Evolutionary conservation across 257 asterid genomes (phyloP).

Genomic region (Salvia splendens): DNA sequence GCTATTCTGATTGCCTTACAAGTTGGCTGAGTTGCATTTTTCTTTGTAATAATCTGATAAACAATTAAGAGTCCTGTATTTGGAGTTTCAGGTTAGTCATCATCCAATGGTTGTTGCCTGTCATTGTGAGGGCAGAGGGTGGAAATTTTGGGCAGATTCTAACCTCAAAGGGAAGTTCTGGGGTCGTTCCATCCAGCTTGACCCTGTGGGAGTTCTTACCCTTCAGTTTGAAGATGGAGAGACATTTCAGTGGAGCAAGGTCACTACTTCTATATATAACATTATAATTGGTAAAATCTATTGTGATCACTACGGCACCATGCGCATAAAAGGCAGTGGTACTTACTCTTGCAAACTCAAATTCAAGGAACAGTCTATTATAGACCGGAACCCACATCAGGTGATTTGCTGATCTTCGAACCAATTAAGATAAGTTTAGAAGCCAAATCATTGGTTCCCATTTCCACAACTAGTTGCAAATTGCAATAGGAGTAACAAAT

Average conservation of each 20-base stretch:
- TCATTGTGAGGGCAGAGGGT: slow-evolving; percentile 93
- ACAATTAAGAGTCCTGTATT: not conserved
- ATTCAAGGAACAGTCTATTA: slow-evolving; percentile 97
- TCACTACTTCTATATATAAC: slow-evolving; percentile 94
- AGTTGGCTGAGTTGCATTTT: not conserved
- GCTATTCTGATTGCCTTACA: slow-evolving; percentile 8
- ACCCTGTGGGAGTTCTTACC: slow-evolving; percentile 87
- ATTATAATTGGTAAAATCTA: slow-evolving; percentile 94
- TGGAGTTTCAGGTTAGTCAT: slow-evolving; percentile 78
- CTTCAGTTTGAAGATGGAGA: slow-evolving; percentile 96
- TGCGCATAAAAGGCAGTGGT: slow-evolving; percentile 97
- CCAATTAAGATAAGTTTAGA: slow-evolving; percentile 15
- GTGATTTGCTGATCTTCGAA: slow-evolving; percentile 42
- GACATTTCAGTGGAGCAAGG: slow-evolving; percentile 98
- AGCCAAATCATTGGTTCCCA: slow-evolving; percentile 12
- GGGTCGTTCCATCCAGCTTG: slow-evolving; percentile 99
- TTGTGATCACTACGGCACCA: slow-evolving; percentile 94
- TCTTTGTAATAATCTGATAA: not conserved
- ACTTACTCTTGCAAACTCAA: slow-evolving; percentile 95
- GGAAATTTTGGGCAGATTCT: slow-evolving; percentile 99
- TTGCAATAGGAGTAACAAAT: not conserved
- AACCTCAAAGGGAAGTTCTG: slow-evolving; percentile 98
- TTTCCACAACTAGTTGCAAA: slow-evolving; percentile 2
- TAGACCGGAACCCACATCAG: slow-evolving; percentile 99
- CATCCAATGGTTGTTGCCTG: slow-evolving; percentile 99